phyloP scores from a whole-genome alignment of 768 basidiomycete species.

The Boletus edulis region DNA sequence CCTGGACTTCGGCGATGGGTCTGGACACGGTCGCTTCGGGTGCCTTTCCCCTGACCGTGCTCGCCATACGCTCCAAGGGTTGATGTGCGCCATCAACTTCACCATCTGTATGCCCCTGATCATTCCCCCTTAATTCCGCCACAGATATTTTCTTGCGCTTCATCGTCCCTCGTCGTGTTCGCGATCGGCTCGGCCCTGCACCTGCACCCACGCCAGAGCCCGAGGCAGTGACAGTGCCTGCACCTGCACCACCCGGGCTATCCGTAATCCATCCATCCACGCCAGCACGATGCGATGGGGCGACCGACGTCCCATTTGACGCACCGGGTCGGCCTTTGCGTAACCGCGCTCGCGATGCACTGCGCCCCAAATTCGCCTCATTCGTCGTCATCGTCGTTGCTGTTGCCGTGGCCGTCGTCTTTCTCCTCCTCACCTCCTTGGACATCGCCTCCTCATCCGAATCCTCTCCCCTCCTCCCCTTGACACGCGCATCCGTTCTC shows the following conservation, averaged over 20 bases:
- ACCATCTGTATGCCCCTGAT: conserved; percentile 29
- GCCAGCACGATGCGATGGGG: not conserved
- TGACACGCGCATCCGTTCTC: conserved; percentile 25
- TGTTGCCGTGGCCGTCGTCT: too few species aligned
- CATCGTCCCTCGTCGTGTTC: not conserved
- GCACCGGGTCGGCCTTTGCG: conserved; percentile 18
- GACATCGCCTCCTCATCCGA: conserved; percentile 18
- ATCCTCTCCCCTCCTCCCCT: not conserved
- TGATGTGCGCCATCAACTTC: conserved; percentile 10
- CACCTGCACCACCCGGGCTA: not conserved
- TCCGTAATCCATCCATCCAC: conserved; percentile 24
- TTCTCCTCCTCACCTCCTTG: too few species aligned
- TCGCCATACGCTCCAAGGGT: not conserved
- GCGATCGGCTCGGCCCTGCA: not conserved
- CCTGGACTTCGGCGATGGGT: not conserved
- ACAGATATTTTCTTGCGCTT: conserved; percentile 21
- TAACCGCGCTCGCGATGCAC: not conserved
- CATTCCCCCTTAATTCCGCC: conserved; percentile 24
- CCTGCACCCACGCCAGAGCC: too few species aligned
- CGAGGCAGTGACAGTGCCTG: too few species aligned
- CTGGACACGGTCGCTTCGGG: not conserved
- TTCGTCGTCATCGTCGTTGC: not conserved
- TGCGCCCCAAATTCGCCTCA: not conserved
- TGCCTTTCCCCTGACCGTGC: not conserved
- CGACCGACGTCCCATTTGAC: not conserved